phyloP scores from a whole-genome alignment of 768 basidiomycete species.

The Agrocybe pediades region DNA sequence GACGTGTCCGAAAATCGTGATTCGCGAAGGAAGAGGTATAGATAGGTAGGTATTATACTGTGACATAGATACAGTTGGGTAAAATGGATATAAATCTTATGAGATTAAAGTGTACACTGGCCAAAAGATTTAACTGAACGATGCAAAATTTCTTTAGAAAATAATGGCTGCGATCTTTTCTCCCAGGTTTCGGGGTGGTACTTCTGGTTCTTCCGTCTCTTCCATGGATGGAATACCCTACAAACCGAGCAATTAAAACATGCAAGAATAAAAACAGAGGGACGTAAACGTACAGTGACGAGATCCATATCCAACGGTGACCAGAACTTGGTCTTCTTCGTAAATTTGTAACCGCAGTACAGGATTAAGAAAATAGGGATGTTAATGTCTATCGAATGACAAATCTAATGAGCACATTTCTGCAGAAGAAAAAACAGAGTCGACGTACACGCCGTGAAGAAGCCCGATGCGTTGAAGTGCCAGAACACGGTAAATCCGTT shows the following conservation, averaged over 20 bases:
- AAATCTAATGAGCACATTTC: not conserved
- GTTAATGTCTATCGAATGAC: slow-evolving; percentile 38
- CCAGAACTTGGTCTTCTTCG: slow-evolving; percentile 49
- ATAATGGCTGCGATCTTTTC: slow-evolving; percentile 51
- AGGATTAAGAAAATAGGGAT: slow-evolving; percentile 46
- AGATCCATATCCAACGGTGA: slow-evolving; percentile 70
- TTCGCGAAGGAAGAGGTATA: not conserved
- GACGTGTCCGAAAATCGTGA: not conserved
- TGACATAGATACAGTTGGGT: not conserved
- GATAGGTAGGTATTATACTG: not conserved
- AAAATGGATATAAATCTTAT: not conserved
- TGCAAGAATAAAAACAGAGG: not conserved
- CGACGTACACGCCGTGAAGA: slow-evolving; percentile 43
- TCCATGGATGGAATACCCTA: slow-evolving; percentile 70
- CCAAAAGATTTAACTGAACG: not conserved
- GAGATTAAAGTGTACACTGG: not conserved
- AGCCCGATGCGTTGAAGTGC: slow-evolving; percentile 54
- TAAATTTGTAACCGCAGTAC: slow-evolving; percentile 47
- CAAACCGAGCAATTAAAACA: not conserved
- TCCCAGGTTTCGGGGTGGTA: slow-evolving; percentile 48
- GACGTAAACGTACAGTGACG: slow-evolving; percentile 49
- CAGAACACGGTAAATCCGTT: slow-evolving; percentile 65
- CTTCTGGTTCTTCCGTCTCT: slow-evolving; percentile 63
- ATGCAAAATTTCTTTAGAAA: slow-evolving; percentile 40
- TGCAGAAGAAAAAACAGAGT: not conserved